Evolutionary conservation across 2,329 filamentous ascomycete genomes (phyloP), one percentile per base, ranked within the genome.

Genomic region (Phialophora verrucosa): DNA sequence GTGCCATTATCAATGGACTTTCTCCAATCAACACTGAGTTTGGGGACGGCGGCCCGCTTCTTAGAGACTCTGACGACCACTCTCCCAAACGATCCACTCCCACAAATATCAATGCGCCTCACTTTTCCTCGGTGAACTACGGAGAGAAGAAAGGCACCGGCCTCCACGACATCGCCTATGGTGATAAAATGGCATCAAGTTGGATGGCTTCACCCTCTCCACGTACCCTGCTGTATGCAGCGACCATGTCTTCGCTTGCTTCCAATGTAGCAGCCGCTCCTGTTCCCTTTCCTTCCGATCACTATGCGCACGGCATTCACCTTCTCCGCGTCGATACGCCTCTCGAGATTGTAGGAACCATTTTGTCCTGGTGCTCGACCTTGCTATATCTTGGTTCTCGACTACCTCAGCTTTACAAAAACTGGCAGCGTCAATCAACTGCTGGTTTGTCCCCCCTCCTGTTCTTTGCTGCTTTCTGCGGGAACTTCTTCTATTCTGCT

Each of bases 401-500:
- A 27, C 76, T 89, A 62, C 88, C 88, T 0, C 88, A 90, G 73
- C 82, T 90, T 44, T 85, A 87, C 79, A 88, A 89, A 73, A 90
- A 90, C 76, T 85, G 86, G 74, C 72, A 79, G 59, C 85, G 87
- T 57, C 85, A 85, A 73, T 88, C 86, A 51, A 90, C 88, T 11
- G 82, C 87, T 1, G 88, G 88, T 3, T 83, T 90, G 8, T 87
- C 83, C 0, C 87, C 87, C 0, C 77, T 85, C 0, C 82, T 90
- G 57, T 90, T 90, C 78, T 79, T 85, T 47, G 88, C 88, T 4
- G 88, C 88, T 2, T 90, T 90, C 74, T 85, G 84, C 72, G 88
- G 88, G 2, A 90, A 90, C 73, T 77, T 89, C 50, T 90, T 89
- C 79, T 90, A 90, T 78, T 88, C 86, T 10, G 76, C 80, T 31